Evolutionary conservation across 192 early-diverging fungal species (phyloP), one percentile per base, ranked within the genome.

Genomic region (Coemansia sp.): DNA sequence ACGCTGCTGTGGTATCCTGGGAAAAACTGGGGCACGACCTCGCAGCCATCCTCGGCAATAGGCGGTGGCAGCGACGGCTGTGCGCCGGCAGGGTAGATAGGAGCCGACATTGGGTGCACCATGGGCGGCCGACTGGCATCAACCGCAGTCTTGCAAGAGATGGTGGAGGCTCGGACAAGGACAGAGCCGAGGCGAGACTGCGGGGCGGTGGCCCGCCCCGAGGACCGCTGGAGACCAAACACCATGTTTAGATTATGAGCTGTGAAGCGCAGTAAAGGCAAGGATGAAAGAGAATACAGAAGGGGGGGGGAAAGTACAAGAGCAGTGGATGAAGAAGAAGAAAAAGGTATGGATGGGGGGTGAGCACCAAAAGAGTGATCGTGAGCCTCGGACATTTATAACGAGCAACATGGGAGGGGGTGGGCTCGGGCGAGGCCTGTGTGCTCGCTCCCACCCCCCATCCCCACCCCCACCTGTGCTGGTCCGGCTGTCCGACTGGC

Each of bases 21-120:
- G 46, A 73, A 73, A 49, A 79, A 79, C 67, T 79, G 77, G 1
- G 77, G 77, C 51, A 78, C 76, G 9, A 69, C 62, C 43, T 78
- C 76, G 57, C 74, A 67, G 22, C 59, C 62, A 37, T 78, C 76
- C 43, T 72, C 70, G 25, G 76, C 76, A 15, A 73, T 70, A 14
- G 64, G 40, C 35, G 58, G 43, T 3, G 3, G 40, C 46, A 15
- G 60, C 3, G 36, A 35, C 32, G 32, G 4, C 32, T 5, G 32
- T 35, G 32, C 32, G 32, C 32, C 4, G 19, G 19, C 12, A 35
- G 15, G 24, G 37, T 24, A 38, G 51, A 22, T 31, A 12, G 37
- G 42, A 4, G 63, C 37, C 7, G 71, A 57, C 60, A 35, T 58
- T 22, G 73, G 68, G 71, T 71, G 64, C 42, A 71, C 77, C 77